These are phyloP conservation scores for Bacterosira constricta DNA, from an alignment of 108 stramenopile species.

Conservation along the genomic window DNA sequence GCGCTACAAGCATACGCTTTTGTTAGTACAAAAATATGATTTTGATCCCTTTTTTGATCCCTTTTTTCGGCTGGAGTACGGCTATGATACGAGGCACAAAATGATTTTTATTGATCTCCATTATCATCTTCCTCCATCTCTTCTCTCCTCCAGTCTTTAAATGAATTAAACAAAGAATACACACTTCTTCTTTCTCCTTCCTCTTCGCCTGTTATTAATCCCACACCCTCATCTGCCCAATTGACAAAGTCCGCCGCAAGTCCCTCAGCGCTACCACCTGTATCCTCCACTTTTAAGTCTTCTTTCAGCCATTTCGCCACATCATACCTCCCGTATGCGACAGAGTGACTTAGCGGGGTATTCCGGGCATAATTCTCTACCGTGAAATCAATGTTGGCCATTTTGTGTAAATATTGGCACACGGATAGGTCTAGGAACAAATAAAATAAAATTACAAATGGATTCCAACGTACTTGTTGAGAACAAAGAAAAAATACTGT, in stretches of 20 bases:
- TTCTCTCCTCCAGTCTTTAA: constrained; percentile 28
- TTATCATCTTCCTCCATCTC: constrained; percentile 26
- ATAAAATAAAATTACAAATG: no score
- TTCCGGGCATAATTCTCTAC: constrained; percentile 73
- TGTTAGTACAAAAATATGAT: no score
- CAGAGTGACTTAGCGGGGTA: constrained; percentile 81
- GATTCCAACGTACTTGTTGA: no score
- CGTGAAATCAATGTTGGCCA: constrained; percentile 68
- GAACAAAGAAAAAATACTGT: no score
- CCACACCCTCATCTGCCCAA: constrained; percentile 37
- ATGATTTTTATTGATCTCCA: not conserved
- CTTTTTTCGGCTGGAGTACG: no score
- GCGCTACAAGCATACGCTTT: no score
- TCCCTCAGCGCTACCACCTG: constrained; percentile 21
- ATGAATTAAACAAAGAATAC: constrained; percentile 18
- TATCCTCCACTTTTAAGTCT: constrained; percentile 32
- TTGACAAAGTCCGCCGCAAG: constrained; percentile 44
- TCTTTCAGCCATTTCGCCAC: constrained; percentile 73
- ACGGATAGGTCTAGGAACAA: constrained; percentile 34
- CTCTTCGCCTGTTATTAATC: constrained; percentile 27
- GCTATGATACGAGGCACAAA: no score
- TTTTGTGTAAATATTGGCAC: constrained; percentile 70
- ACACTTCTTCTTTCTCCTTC: constrained; percentile 37
- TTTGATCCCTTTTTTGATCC: no score
- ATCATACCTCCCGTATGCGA: constrained; percentile 72